A percentile compares a stretch with the other conserved stretches of the same genome.
Conservation (phyloP, 2,329 filamentous ascomycete genomes). For the Claviceps humidiphila region DNA sequence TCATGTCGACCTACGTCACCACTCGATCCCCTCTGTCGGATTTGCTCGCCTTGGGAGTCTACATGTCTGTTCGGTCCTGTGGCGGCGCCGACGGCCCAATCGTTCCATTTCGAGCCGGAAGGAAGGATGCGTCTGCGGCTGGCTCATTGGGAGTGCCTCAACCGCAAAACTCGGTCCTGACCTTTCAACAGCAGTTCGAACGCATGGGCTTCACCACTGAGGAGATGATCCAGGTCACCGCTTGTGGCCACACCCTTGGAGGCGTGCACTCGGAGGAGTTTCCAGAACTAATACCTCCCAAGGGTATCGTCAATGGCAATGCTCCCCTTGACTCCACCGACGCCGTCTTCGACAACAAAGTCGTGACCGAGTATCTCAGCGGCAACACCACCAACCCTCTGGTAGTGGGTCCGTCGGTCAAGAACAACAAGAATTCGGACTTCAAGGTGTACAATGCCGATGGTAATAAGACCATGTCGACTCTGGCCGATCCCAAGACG, state of each 20-base stretch:
- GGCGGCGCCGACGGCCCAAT: constrained; percentile 32
- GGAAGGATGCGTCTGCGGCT: constrained; percentile 36
- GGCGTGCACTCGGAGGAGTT: constrained; percentile 44
- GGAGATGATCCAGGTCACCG: constrained; percentile 48
- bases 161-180: constrained; percentile 39
- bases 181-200: constrained; percentile 40
- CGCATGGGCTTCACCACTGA: constrained; percentile 42
- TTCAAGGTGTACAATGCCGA: constrained; percentile 43
- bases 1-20: constrained; percentile 40
- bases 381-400: constrained; percentile 42
- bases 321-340: constrained; percentile 33
- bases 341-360: constrained; percentile 39
- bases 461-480: constrained; percentile 38
- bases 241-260: constrained; percentile 49
- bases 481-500: constrained; percentile 28
- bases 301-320: constrained; percentile 29
- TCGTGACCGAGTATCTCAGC: constrained; percentile 43
- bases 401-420: constrained; percentile 35
- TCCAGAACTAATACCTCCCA: constrained; percentile 35
- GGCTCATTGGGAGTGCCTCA: constrained; percentile 40
- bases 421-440: constrained; percentile 36
- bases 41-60: constrained; percentile 44
- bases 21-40: constrained; percentile 40
- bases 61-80: constrained; percentile 44
- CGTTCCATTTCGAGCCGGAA: constrained; percentile 39